These are phyloP conservation scores for Symbiodinium natans DNA, from an alignment of 73 alveolate species.

Conservation along the genomic window DNA sequence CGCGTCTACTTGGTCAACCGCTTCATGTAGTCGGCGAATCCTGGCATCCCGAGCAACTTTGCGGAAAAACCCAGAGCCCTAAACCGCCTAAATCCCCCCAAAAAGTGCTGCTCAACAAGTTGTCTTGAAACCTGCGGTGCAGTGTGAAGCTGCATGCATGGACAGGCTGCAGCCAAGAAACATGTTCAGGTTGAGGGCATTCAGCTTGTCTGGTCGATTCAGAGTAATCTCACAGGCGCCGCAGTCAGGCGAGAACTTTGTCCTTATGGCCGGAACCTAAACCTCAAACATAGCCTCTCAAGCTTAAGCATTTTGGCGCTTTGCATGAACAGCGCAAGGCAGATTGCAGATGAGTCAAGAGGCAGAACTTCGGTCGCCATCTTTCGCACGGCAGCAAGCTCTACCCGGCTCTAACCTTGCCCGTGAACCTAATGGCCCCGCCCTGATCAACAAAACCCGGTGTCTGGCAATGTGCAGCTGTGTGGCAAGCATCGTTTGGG, in stretches of 20 bases:
- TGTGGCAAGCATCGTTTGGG: too few species aligned
- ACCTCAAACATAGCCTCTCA: not conserved
- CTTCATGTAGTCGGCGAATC: slow-evolving; percentile 58
- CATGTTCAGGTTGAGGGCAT: slow-evolving; percentile 68
- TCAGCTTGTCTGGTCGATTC: slow-evolving; percentile 71
- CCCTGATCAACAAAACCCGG: too few species aligned
- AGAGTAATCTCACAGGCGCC: slow-evolving; percentile 52
- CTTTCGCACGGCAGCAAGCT: not conserved
- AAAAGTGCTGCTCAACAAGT: too few species aligned
- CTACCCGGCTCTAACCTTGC: too few species aligned
- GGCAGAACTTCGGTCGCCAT: not conserved
- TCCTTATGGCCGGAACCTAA: not conserved
- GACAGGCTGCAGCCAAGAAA: slow-evolving; percentile 6
- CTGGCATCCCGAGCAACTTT: not conserved
- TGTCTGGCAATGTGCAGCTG: too few species aligned
- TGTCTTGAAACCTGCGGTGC: too few species aligned
- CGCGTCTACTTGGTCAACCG: slow-evolving; percentile 55
- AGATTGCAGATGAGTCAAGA: too few species aligned
- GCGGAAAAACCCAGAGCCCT: too few species aligned
- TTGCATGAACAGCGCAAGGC: too few species aligned
- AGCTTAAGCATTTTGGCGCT: not conserved
- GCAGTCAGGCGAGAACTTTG: slow-evolving; percentile 3
- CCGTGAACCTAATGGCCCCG: too few species aligned
- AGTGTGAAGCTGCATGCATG: too few species aligned
- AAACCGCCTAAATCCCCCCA: too few species aligned